Evolutionary conservation across 2,329 filamentous ascomycete species (phyloP).

Genomic region (Aspergillus pseudoterreus): DNA sequence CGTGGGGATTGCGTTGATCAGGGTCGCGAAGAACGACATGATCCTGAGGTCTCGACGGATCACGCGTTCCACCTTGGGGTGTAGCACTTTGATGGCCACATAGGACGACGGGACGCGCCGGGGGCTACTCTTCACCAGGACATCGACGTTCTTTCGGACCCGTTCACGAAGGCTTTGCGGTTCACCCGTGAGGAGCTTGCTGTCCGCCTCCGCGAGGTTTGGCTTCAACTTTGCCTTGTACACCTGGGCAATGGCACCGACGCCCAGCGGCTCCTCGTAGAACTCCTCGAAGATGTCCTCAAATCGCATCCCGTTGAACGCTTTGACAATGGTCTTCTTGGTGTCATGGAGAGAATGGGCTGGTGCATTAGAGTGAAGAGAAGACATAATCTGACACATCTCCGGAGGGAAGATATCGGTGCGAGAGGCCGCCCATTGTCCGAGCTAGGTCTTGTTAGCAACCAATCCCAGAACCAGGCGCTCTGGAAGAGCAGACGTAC

Average conservation of each 20-base stretch:
- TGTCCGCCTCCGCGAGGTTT: slow-evolving; percentile 64
- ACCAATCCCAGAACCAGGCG: neutral
- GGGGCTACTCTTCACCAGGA: slow-evolving; percentile 79
- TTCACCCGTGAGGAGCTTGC: slow-evolving; percentile 51
- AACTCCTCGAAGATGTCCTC: slow-evolving; percentile 97
- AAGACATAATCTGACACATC: slow-evolving; percentile 90
- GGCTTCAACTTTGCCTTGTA: slow-evolving; percentile 92
- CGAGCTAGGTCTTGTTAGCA: slow-evolving; percentile 55
- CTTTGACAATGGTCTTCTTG: slow-evolving; percentile 71
- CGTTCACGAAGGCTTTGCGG: slow-evolving; percentile 61
- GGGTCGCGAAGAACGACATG: slow-evolving; percentile 83
- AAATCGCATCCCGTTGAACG: slow-evolving; percentile 76
- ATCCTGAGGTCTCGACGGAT: slow-evolving; percentile 90
- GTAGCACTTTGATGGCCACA: slow-evolving; percentile 93
- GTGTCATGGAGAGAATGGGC: slow-evolving; percentile 82
- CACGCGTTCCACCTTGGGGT: slow-evolving; percentile 83
- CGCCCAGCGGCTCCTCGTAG: slow-evolving; percentile 79
- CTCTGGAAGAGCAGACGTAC: slow-evolving; percentile 40
- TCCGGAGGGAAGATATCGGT: slow-evolving; percentile 94
- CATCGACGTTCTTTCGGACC: slow-evolving; percentile 77
- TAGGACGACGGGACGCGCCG: slow-evolving; percentile 83
- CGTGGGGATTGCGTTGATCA: slow-evolving; percentile 83
- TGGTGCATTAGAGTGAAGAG: slow-evolving; percentile 88
- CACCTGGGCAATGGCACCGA: slow-evolving; percentile 95
- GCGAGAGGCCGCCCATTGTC: slow-evolving; percentile 96